Evolutionary conservation across 1,284 basidiomycete species (phyloP).

Genomic region (Naganishia cerealis): DNA sequence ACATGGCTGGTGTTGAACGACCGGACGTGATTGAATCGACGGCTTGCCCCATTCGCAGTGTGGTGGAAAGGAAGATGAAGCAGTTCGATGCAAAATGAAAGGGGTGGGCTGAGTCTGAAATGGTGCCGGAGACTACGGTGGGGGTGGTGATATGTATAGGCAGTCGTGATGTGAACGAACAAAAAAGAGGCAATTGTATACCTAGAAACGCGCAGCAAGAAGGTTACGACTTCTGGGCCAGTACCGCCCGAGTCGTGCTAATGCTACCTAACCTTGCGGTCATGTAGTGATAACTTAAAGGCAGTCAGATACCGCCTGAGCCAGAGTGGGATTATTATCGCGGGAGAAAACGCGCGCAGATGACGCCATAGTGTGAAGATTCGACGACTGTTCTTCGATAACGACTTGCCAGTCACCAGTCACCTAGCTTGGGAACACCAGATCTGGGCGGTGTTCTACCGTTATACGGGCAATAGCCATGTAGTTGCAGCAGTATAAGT

Average conservation of each 20-base stretch:
- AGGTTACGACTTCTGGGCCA: not conserved
- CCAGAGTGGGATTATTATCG: no score
- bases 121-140: not conserved
- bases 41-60: conserved; percentile 33
- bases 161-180: no score
- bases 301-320: no score
- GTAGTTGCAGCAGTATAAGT: not conserved
- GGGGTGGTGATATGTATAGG: no score
- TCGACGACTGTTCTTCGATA: conserved; percentile 2
- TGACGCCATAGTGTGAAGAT: conserved; percentile 9
- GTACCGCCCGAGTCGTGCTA: not conserved
- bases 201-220: no score
- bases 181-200: no score
- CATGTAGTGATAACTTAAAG: no score
- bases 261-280: no score
- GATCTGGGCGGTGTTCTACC: not conserved
- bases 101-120: not conserved
- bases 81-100: conserved; percentile 21
- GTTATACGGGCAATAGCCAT: not conserved
- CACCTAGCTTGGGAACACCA: not conserved
- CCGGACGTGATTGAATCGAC: conserved; percentile 27
- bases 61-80: conserved; percentile 33
- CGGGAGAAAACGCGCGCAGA: not conserved
- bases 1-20: conserved; percentile 22
- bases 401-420: conserved; percentile 18